These are phyloP conservation scores for Tetrahymena thermophila DNA, from an alignment of 73 alveolate genomes.

Conservation along the genomic window DNA sequence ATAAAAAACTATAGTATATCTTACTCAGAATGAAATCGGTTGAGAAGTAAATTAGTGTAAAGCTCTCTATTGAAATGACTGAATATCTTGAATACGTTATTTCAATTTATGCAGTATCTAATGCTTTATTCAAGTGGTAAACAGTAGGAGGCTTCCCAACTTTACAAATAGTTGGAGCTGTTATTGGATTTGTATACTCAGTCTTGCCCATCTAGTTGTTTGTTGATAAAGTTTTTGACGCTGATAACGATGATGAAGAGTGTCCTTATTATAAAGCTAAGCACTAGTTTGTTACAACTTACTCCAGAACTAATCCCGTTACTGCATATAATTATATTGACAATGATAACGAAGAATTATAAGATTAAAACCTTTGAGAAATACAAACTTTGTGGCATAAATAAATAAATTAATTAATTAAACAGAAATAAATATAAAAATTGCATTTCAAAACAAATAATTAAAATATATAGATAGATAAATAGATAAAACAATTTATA, in stretches of 20 bases:
- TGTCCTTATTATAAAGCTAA: not conserved
- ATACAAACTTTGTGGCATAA: not conserved
- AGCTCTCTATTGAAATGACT: constrained; percentile 26
- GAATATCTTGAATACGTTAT: constrained; percentile 3
- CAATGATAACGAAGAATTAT: not conserved
- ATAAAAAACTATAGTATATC: not conserved
- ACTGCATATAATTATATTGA: not conserved
- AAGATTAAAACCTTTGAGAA: not conserved
- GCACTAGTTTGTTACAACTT: not conserved
- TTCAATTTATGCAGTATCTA: not conserved
- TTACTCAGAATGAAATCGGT: constrained; percentile 19
- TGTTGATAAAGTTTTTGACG: not conserved
- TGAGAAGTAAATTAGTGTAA: constrained; percentile 1
- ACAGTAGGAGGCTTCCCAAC: not conserved
- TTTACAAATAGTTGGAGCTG: not conserved
- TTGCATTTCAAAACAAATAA: not conserved
- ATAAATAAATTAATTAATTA: no score
- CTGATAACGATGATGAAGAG: not conserved
- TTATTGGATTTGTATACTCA: not conserved
- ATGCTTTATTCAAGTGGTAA: constrained; percentile 7
- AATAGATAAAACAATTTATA: no score
- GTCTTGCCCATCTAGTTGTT: not conserved
- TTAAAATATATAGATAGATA: no score
- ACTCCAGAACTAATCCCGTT: not conserved
- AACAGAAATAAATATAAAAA: no score